Evolutionary conservation across 139 green algal genomes (phyloP).

Genomic region (Picochlorum sp.): DNA sequence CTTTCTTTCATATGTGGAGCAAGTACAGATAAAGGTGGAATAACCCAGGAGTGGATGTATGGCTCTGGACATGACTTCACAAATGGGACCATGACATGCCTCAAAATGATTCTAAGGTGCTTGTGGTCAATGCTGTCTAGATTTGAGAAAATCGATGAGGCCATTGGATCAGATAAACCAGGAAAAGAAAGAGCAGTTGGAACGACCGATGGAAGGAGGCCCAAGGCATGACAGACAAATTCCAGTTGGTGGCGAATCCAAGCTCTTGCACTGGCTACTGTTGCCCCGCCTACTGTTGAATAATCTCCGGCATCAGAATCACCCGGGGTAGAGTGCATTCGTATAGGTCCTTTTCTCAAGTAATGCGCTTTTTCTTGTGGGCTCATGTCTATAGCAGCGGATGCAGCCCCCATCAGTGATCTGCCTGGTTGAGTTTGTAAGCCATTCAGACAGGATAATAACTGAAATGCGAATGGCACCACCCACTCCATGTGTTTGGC

Average conservation of each 20-base stretch:
- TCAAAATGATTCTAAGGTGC: constrained; percentile 52
- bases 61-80: constrained; percentile 6
- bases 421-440: constrained; percentile 31
- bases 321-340: not conserved
- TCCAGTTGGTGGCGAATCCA: constrained; percentile 39
- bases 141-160: constrained; percentile 1
- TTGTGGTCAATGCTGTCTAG: constrained; percentile 37
- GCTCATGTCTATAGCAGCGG: constrained; percentile 43
- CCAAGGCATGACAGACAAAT: constrained; percentile 37
- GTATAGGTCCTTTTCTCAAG: constrained; percentile 22
- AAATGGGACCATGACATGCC: constrained; percentile 50
- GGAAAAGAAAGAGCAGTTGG: constrained; percentile 10
- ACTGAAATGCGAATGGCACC: constrained; percentile 24
- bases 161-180: constrained; percentile 1
- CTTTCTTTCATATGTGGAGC: constrained; percentile 41
- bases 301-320: constrained; percentile 28
- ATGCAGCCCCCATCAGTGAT: constrained; percentile 19
- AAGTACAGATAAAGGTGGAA: constrained; percentile 28
- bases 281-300: constrained; percentile 26
- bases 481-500: constrained; percentile 36
- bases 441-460: constrained; percentile 44
- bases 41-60: constrained; percentile 27
- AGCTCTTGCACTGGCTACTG: constrained; percentile 21
- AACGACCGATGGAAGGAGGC: constrained; percentile 18
- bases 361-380: constrained; percentile 55